Evolutionary conservation across 352 stramenopile genomes (phyloP).

Genomic region (Pythium grandisporangium): DNA sequence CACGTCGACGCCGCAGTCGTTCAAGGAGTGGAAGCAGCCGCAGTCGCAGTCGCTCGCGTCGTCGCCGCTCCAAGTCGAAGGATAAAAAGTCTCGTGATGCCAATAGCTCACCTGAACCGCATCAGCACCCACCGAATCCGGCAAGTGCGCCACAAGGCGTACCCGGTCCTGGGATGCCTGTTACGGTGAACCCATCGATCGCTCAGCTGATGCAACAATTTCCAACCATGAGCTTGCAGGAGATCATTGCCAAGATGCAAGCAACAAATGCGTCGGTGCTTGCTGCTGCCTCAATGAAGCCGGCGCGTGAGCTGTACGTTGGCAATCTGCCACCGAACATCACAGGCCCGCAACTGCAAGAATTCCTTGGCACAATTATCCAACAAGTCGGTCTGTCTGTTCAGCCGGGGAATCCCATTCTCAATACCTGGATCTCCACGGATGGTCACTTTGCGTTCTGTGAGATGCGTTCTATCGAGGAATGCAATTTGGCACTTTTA

Average conservation of each 20-base stretch:
- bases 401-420: constrained; percentile 72
- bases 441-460: constrained; percentile 84
- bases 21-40: constrained; percentile 40
- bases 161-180: too few species aligned
- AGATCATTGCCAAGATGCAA: constrained; percentile 87
- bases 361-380: constrained; percentile 84
- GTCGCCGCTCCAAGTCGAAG: constrained; percentile 51
- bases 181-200: constrained; percentile 66
- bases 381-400: constrained; percentile 74
- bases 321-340: constrained; percentile 80
- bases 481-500: constrained; percentile 80
- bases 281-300: constrained; percentile 66
- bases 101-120: constrained; percentile 36
- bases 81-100: constrained; percentile 34
- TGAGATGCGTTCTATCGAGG: constrained; percentile 81
- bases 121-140: constrained; percentile 21
- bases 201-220: constrained; percentile 87
- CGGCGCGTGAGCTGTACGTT: constrained; percentile 76
- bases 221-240: constrained; percentile 80
- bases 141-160: constrained; percentile 4
- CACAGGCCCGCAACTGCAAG: constrained; percentile 73
- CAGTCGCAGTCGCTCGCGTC: constrained; percentile 40
- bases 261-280: constrained; percentile 69
- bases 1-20: constrained; percentile 26
- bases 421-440: constrained; percentile 82